These are phyloP conservation scores for Penicillium roqueforti DNA, from an alignment of 495 filamentous ascomycete species.

Conservation along the genomic window DNA sequence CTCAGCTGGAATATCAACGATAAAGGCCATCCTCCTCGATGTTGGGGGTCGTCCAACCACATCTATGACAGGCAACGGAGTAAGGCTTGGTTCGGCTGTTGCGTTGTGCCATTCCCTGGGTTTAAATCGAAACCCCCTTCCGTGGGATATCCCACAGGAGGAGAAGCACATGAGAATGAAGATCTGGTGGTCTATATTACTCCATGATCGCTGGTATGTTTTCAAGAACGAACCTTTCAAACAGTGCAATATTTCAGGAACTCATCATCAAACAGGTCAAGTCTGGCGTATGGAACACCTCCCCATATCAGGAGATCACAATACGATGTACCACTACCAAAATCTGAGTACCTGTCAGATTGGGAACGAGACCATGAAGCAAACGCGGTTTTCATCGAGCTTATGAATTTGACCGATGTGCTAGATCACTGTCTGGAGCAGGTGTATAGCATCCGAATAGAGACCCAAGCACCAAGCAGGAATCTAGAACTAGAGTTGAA, in stretches of 20 bases:
- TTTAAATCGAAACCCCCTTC: slow-evolving; percentile 11
- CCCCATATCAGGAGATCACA: slow-evolving; percentile 29
- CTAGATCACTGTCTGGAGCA: slow-evolving; percentile 30
- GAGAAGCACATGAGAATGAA: slow-evolving; percentile 14
- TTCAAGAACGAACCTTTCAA: no score
- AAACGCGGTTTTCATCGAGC: slow-evolving; percentile 28
- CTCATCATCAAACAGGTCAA: slow-evolving; percentile 24
- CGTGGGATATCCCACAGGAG: slow-evolving; percentile 12
- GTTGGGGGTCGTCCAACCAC: slow-evolving; percentile 13
- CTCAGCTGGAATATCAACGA: slow-evolving; percentile 12
- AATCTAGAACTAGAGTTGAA: slow-evolving; percentile 21
- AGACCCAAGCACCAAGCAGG: slow-evolving; percentile 4
- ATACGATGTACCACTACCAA: slow-evolving; percentile 40
- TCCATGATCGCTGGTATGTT: slow-evolving; percentile 14
- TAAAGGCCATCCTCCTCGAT: slow-evolving; percentile 12
- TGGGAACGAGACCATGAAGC: slow-evolving; percentile 5
- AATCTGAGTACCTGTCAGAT: slow-evolving; percentile 17
- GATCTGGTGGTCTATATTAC: slow-evolving; percentile 12
- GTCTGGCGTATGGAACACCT: slow-evolving; percentile 37
- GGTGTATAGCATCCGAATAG: slow-evolving; percentile 24
- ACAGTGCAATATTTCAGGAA: not conserved
- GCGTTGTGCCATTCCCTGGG: slow-evolving; percentile 12
- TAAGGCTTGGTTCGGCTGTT: slow-evolving; percentile 9
- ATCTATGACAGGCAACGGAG: slow-evolving; percentile 13
- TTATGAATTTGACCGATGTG: slow-evolving; percentile 33